Base-by-base conservation (phyloP, 768 basidiomycete genomes). In the Boletus barrowsii region DNA sequence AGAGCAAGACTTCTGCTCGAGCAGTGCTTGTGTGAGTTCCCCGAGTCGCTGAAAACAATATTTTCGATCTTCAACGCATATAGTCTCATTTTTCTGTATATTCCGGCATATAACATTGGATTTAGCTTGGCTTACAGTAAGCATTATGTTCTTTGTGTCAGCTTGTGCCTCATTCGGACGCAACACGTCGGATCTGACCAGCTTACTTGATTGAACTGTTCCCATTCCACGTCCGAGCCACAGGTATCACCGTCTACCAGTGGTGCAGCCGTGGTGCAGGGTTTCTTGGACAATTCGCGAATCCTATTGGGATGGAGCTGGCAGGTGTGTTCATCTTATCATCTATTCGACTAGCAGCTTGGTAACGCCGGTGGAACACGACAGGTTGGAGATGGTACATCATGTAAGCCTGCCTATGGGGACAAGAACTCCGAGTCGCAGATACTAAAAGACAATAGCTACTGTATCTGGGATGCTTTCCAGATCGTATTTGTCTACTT, bases 191-290 rank as follows among this genome's bases (percentile, higher is more conserved):
- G 18, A 40, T 5, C 22, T 18, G 26, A 37, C 18, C 3, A 10
- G 37, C 37, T 7, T 49, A 15, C 41, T 42, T 84, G 55, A 82
- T 84, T 18, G 84, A 86, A 59, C 63, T 86, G 30, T 86, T 86
- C 74, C 84, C 84, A 0, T 86, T 75, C 70, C 78, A 82, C 55
- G 76, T 77, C 30, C 81, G 84, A 54, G 77, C 84, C 2, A 80
- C 78, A 64, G 85, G 85, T 35, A 77, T 86, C 49, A 70, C 83
- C 6, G 61, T 85, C 24, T 85, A 81, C 72, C 82, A 84, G 58
- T 81, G 76, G 74, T 82, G 78, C 66, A 73, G 78, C 42, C 78
- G 83, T 13, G 66, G 74, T 3, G 54, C 22, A 7, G 49, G 20
- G 18, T 64, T 63, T 18, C 3, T 58, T 17, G 35, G 6, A 3